These are phyloP conservation scores for Pseudevernia furfuracea DNA, from an alignment of 495 filamentous ascomycete genomes.

Conservation along the genomic window DNA sequence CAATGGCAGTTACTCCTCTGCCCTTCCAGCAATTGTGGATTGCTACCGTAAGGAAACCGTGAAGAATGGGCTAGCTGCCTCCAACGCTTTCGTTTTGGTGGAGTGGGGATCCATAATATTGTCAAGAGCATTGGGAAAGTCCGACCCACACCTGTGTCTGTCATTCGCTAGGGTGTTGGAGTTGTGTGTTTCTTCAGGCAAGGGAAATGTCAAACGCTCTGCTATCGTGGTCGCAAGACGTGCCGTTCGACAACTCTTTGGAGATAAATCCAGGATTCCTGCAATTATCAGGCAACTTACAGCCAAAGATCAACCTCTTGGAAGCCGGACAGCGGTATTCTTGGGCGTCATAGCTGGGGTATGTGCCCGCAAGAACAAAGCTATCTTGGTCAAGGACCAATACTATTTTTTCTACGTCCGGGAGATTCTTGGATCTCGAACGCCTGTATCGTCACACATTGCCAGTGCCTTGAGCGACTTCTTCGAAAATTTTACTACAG, in stretches of 20 bases:
- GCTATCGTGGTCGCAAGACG: slow-evolving; percentile 66
- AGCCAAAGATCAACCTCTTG: slow-evolving; percentile 45
- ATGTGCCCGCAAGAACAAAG: slow-evolving; percentile 56
- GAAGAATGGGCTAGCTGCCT: slow-evolving; percentile 66
- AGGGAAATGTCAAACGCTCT: slow-evolving; percentile 51
- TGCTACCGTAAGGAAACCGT: slow-evolving; percentile 53
- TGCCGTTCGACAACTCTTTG: slow-evolving; percentile 62
- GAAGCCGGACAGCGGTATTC: slow-evolving; percentile 34
- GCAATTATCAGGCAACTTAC: slow-evolving; percentile 40
- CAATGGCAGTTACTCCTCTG: slow-evolving; percentile 35
- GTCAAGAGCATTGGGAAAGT: slow-evolving; percentile 51
- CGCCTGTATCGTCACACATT: slow-evolving; percentile 61
- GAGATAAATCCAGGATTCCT: slow-evolving; percentile 39
- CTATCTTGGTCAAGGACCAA: slow-evolving; percentile 57
- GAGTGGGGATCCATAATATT: slow-evolving; percentile 80
- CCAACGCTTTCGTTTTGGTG: slow-evolving; percentile 78
- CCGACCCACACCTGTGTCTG: slow-evolving; percentile 54
- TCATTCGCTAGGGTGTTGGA: slow-evolving; percentile 64
- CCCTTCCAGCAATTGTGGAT: slow-evolving; percentile 16
- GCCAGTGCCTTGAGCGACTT: slow-evolving; percentile 72
- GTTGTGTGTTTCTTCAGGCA: slow-evolving; percentile 54
- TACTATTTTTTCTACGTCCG: slow-evolving; percentile 75
- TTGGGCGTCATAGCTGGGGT: slow-evolving; percentile 84
- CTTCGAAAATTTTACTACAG: slow-evolving; percentile 63
- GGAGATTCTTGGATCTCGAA: slow-evolving; percentile 76